Evolutionary conservation across 768 basidiomycete species (phyloP).

Genomic region (Podaxis carcinomalis): DNA sequence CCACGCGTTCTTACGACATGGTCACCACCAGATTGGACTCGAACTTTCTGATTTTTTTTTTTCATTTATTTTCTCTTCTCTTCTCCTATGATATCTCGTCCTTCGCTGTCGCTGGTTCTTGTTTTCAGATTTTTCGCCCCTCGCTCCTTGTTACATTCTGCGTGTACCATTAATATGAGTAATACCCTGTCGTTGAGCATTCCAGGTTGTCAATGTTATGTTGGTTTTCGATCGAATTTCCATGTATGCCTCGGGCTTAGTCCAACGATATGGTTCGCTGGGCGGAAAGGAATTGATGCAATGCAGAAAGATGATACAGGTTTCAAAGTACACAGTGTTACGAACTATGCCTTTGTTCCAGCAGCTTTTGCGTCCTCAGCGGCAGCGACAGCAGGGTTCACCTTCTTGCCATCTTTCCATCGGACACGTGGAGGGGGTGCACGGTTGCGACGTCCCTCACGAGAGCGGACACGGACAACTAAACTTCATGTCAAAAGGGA

Average conservation of each 20-base stretch:
- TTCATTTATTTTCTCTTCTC: slow-evolving; percentile 2
- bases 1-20: not conserved
- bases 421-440: slow-evolving; percentile 93
- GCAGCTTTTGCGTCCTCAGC: slow-evolving; percentile 82
- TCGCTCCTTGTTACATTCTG: slow-evolving; percentile 1
- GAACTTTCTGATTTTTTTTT: not conserved
- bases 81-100: not conserved
- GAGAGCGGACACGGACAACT: slow-evolving; percentile 98
- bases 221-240: not conserved
- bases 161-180: slow-evolving; percentile 11
- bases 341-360: slow-evolving; percentile 48
- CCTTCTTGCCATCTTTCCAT: slow-evolving; percentile 95
- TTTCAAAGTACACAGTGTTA: slow-evolving; percentile 8
- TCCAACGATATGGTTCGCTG: not conserved
- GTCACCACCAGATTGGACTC: not conserved
- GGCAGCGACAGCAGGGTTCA: slow-evolving; percentile 92
- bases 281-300: slow-evolving; percentile 3
- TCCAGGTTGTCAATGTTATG: not conserved
- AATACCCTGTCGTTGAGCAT: slow-evolving; percentile 6
- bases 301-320: slow-evolving; percentile 7
- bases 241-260: not conserved
- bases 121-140: not conserved
- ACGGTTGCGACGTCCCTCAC: slow-evolving; percentile 94
- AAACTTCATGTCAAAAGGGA: slow-evolving; percentile 3
- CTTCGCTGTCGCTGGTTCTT: not conserved